Evolutionary conservation across 371 early-diverging fungal genomes (phyloP).

Genomic region (Rhizopus microsporus): DNA sequence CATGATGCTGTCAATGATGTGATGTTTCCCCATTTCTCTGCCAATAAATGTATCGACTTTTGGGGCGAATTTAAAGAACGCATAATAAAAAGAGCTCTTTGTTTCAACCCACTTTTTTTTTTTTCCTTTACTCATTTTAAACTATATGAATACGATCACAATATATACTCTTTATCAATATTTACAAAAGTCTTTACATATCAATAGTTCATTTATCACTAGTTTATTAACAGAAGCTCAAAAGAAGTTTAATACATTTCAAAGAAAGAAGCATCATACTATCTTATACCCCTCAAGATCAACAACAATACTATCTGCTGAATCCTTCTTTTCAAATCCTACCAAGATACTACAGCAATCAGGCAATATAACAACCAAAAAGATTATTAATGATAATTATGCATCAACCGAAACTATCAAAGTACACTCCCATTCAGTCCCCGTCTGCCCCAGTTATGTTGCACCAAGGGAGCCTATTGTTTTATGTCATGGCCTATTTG

Average conservation of each 20-base stretch:
- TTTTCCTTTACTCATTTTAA: neutral
- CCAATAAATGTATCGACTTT: neutral
- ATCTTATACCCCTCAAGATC: constrained; percentile 73
- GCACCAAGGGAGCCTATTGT: constrained; percentile 84
- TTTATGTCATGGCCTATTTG: constrained; percentile 90
- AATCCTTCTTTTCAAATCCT: constrained; percentile 47
- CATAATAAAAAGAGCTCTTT: neutral
- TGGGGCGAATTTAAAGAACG: constrained; percentile 11
- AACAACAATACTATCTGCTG: constrained; percentile 60
- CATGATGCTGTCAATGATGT: no score
- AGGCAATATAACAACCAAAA: neutral
- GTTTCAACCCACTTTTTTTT: neutral
- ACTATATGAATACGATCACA: constrained; percentile 16
- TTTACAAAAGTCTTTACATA: constrained; percentile 15
- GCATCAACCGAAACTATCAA: constrained; percentile 8
- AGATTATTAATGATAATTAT: neutral
- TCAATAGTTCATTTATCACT: constrained; percentile 8
- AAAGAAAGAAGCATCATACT: constrained; percentile 21
- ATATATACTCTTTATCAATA: constrained; percentile 18
- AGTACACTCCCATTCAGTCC: constrained; percentile 16
- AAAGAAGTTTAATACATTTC: constrained; percentile 7
- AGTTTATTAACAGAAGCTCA: constrained; percentile 18
- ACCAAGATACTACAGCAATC: constrained; percentile 1
- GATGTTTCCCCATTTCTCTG: no score
- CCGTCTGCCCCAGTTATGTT: constrained; percentile 52